Evolutionary conservation across 768 basidiomycete species (phyloP), one percentile per base, ranked within the genome.

Genomic region (Tephrocybe sp.): DNA sequence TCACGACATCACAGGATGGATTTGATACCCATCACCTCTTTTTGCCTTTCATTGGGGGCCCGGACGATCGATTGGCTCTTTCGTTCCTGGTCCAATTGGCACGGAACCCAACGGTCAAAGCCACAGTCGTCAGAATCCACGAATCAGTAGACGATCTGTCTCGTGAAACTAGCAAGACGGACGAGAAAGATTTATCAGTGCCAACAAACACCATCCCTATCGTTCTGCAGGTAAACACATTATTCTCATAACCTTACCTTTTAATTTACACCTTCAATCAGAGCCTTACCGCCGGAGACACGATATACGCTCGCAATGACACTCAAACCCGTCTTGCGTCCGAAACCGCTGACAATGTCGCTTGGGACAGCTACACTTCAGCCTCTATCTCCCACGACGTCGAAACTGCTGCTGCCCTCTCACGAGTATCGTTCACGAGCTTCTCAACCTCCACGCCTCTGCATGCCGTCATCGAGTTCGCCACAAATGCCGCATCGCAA

Each of bases 21-120:
- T 41, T 40, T 18, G 63, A 44, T 30, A 64, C 58, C 18, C 74
- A 86, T 49, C 89, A 89, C 54, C 60, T 98, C 26, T 82, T 95
- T 63, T 63, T 94, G 34, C 90, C 95, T 0, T 98, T 96, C 81
- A 88, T 92, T 61, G 96, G 96, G 25, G 96, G 96, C 0, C 85
- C 92, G 0, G 96, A 99, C 64, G 96, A 98, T 64, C 83, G 97
- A 1, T 75, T 92, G 19, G 92, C 92, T 0, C 71, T 98, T 26
- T 69, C 79, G 25, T 83, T 98, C 59, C 79, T 91, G 4, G 81
- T 91, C 30, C 95, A 98, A 63, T 88, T 93, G 47, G 76, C 76
- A 42, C 67, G 68, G 24, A 85, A 87, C 55, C 64, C 79, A 0
- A 69, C 67, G 25, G 76, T 91, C 0, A 79, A 68, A 4, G 97